Evolutionary conservation across 257 asterid species (phyloP), one percentile per base, ranked within the genome.

Genomic region (Anisodus tanguticus): DNA sequence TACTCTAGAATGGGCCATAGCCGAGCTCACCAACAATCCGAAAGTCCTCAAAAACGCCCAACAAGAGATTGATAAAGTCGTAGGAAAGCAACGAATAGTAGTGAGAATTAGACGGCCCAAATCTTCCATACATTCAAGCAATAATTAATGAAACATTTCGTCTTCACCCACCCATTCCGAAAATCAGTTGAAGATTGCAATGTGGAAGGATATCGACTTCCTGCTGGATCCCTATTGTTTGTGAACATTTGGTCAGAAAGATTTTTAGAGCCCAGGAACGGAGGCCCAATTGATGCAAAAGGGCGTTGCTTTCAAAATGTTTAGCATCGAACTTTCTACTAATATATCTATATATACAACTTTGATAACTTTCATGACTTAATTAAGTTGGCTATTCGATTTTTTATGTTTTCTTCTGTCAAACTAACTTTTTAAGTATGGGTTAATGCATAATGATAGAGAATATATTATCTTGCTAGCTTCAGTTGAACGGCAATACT

Each of bases 171-270:
- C 91, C 94, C 4, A 83, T 92, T 53, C 93, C 97, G 97, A 59
- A 89, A 88, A 57, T 88, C 97, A 1, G 10, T 62, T 8, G 53
- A 88, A 31, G 94, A 92, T 8, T 82, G 89, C 62, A 87, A 19
- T 9, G 49, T 92, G 55, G 43, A 47, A 22, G 94, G 93, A 3
- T 88, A 83, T 85, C 45, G 47, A 0, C 82, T 93, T 39, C 88
- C 85, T 0, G 81, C 88, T 9, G 58, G 85, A 2, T 79, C 88
- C 6, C 79, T 91, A 15, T 74, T 90, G n/a, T 91, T 92, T 80
- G 93, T 92, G 37, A 91, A 91, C 90, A 51, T 90, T 8, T 93
- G 92, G 94, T 92, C 96, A 0, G 95, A 93, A 77, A 66, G 92
- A 31, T 91, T 91, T 47, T 6, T 22, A 22, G 89, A 87, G 76